Percentiles rank a stretch among this genome's conserved stretches.
Evolutionary conservation across 257 asterid genomes (phyloP).

Genomic region (Datura wrightii): DNA sequence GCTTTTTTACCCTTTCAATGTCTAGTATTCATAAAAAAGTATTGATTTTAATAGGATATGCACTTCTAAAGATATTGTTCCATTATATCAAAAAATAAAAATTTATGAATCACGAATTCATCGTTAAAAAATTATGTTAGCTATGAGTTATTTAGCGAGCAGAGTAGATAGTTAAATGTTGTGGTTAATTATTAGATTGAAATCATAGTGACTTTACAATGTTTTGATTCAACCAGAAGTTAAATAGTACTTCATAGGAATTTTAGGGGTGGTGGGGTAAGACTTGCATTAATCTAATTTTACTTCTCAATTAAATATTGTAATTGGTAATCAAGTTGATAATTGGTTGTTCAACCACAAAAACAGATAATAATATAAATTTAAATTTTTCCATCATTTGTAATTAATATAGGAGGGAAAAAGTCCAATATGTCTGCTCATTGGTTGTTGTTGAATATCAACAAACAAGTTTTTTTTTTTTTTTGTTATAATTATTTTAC

Average conservation of each 20-base stretch:
- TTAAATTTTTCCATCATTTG: not conserved
- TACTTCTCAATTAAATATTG: not conserved
- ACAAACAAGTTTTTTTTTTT: not conserved
- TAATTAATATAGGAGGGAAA: not conserved
- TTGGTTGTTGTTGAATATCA: not conserved
- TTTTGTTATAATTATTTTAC: not conserved
- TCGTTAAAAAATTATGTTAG: no score
- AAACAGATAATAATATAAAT: not conserved
- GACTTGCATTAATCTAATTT: not conserved
- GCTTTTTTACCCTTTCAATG: not conserved
- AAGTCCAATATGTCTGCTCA: constrained; percentile 25
- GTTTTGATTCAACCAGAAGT: constrained; percentile 3
- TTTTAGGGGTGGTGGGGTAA: not conserved
- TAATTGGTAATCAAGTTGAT: not conserved
- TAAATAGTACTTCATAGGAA: not conserved
- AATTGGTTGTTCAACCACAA: constrained; percentile 18
- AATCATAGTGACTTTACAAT: not conserved
- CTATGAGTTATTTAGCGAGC: not conserved
- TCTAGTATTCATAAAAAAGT: not conserved
- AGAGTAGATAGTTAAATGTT: not conserved
- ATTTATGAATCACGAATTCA: no score
- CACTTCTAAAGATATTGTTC: not conserved
- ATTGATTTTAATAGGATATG: not conserved
- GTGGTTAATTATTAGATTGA: not conserved
- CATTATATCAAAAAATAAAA: not conserved